Conservation (phyloP, 192 early-diverging fungal species). For the Funneliformis mosseae region DNA sequence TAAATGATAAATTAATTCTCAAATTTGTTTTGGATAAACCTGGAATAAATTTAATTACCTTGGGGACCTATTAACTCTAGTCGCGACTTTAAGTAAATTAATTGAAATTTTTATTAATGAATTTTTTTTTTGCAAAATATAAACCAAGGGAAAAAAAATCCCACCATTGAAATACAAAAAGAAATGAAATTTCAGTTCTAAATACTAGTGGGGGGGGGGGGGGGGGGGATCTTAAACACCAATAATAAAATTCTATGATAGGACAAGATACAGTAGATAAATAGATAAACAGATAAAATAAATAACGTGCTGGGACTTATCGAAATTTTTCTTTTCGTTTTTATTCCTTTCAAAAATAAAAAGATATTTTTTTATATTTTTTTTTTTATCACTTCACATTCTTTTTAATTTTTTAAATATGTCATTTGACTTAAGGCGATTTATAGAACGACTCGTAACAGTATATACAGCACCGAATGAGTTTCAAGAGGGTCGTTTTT, state of each 20-base stretch:
- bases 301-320: too few species aligned
- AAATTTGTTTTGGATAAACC: neutral
- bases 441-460: conserved; percentile 22
- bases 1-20: neutral
- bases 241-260: too few species aligned
- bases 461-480: conserved; percentile 29
- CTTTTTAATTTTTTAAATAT: conserved; percentile 8
- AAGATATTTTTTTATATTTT: neutral
- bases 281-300: too few species aligned
- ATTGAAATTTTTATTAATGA: neutral
- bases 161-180: neutral
- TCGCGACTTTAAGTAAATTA: conserved; percentile 5
- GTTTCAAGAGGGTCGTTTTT: conserved; percentile 28
- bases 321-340: too few species aligned
- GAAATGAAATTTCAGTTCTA: too few species aligned
- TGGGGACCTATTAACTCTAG: conserved; percentile 3
- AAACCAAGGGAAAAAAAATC: neutral
- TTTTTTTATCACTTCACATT: neutral
- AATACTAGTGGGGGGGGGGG: too few species aligned
- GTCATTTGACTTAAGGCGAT: conserved; percentile 18
- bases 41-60: neutral
- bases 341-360: too few species aligned
- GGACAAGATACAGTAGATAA: too few species aligned
- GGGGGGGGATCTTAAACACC: too few species aligned
- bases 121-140: neutral